Percentiles rank a stretch among this genome's conserved stretches.
These are phyloP conservation scores for Aspergillaceae sp. DNA, from an alignment of 2,329 filamentous ascomycete genomes.

Conservation along the genomic window DNA sequence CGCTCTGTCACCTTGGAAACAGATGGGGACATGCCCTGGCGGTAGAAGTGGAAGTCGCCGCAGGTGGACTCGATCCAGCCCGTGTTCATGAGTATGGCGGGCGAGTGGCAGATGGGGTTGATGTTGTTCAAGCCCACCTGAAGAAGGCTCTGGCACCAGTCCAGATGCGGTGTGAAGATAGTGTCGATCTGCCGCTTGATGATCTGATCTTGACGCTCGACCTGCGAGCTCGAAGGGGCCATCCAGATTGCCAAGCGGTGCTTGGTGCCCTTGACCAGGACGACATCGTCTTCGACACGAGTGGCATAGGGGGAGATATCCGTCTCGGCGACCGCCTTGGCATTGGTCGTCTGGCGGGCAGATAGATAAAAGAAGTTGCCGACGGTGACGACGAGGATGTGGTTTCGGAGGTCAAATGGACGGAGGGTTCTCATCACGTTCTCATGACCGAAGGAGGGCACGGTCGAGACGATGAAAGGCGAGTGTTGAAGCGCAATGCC, in stretches of 20 bases:
- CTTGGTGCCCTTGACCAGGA: constrained; percentile 11
- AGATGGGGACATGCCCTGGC: constrained; percentile 11
- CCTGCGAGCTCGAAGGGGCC: constrained; percentile 7
- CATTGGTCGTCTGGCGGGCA: constrained; percentile 11
- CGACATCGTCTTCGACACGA: constrained; percentile 6
- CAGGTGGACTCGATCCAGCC: constrained; percentile 13
- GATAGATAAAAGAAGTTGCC: constrained; percentile 14
- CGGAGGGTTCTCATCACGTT: constrained; percentile 5
- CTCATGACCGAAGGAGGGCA: constrained; percentile 8
- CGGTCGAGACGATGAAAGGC: constrained; percentile 7
- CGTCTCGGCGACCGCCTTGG: constrained; percentile 10
- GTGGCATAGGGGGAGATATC: constrained; percentile 11
- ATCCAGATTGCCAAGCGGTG: constrained; percentile 11
- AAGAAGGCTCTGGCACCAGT: constrained; percentile 9
- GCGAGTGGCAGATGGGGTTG: constrained; percentile 11
- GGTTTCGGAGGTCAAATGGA: constrained; percentile 9
- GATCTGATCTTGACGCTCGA: constrained; percentile 5
- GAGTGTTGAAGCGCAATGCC: constrained; percentile 9
- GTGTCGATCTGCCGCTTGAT: constrained; percentile 9
- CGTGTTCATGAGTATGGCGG: constrained; percentile 11
- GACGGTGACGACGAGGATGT: constrained; percentile 12
- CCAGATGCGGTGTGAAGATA: constrained; percentile 8
- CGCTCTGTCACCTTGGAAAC: constrained; percentile 10
- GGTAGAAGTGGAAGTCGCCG: constrained; percentile 12
- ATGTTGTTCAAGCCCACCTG: constrained; percentile 13